A percentile compares a stretch with the other conserved stretches of the same genome.
phyloP scores from a whole-genome alignment of 1,284 basidiomycete genomes.

The Cryptococcus sp. region DNA sequence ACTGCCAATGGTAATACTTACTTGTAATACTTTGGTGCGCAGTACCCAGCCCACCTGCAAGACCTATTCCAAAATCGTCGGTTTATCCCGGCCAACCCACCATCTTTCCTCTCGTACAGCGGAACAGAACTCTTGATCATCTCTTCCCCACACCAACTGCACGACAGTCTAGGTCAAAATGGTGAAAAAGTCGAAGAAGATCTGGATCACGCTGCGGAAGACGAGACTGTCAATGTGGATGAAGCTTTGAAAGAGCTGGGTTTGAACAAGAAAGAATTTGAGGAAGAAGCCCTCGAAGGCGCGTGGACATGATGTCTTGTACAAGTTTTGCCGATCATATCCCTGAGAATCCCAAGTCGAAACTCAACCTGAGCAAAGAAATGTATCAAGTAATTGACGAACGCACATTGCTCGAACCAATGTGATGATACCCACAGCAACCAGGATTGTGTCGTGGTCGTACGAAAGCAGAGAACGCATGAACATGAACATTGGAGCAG shows the following conservation, averaged over 20 bases:
- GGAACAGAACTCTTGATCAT: slow-evolving; percentile 64
- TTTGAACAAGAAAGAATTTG: slow-evolving; percentile 56
- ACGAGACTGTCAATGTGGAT: slow-evolving; percentile 56
- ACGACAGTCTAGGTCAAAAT: slow-evolving; percentile 53
- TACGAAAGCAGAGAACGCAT: no score
- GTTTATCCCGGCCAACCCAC: slow-evolving; percentile 61
- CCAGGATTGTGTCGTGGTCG: no score
- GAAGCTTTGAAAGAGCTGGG: slow-evolving; percentile 60
- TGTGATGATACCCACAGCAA: no score
- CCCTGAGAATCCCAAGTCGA: no score
- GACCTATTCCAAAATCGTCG: slow-evolving; percentile 47
- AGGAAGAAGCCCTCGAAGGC: slow-evolving; percentile 59
- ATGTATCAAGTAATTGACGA: no score
- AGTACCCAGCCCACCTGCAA: slow-evolving; percentile 32
- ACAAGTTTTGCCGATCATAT: no score
- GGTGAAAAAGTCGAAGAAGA: slow-evolving; percentile 60
- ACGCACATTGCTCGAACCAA: no score
- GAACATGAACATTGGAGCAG: no score
- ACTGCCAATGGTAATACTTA: no score
- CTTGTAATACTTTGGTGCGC: not conserved
- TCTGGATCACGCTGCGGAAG: slow-evolving; percentile 52
- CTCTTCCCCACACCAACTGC: slow-evolving; percentile 46
- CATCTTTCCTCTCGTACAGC: slow-evolving; percentile 61
- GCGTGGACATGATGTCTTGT: slow-evolving; percentile 55
- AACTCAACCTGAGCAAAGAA: no score